Conservation (phyloP, 2,329 filamentous ascomycete genomes). For the Stagonosporopsis cucurbitacearum region DNA sequence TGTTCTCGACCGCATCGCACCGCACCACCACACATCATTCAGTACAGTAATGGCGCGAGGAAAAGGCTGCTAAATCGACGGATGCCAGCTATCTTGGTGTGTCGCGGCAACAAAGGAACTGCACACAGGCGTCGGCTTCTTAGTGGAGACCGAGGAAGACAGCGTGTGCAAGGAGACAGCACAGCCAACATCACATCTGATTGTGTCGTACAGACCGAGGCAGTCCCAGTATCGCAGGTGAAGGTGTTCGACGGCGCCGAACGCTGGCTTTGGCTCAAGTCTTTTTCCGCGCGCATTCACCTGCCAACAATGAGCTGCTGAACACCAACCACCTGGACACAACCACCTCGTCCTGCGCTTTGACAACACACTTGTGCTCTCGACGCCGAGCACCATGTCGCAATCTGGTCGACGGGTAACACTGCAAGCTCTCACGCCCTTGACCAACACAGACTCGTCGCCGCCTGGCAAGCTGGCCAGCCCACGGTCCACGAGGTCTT, state of each 20-base stretch:
- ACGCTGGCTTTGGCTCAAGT: slow-evolving; percentile 19
- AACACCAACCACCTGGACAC: slow-evolving; percentile 71
- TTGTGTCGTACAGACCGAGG: slow-evolving; percentile 33
- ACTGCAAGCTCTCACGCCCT: slow-evolving; percentile 65
- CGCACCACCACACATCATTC: slow-evolving; percentile 2
- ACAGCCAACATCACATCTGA: background rate
- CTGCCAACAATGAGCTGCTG: slow-evolving; percentile 55
- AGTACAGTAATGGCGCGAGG: slow-evolving; percentile 37
- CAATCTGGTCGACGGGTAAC: slow-evolving; percentile 62
- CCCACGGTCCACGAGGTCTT: slow-evolving; percentile 55
- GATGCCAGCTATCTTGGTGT: slow-evolving; percentile 73
- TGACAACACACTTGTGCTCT: slow-evolving; percentile 65
- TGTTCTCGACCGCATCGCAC: slow-evolving; percentile 10
- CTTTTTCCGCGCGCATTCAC: slow-evolving; percentile 30
- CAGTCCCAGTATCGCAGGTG: slow-evolving; percentile 21
- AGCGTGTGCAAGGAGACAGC: slow-evolving; percentile 32
- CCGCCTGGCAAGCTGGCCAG: slow-evolving; percentile 64
- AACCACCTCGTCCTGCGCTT: slow-evolving; percentile 36
- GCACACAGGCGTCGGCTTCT: slow-evolving; percentile 75
- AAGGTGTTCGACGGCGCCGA: slow-evolving; percentile 22
- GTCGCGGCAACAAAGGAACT: slow-evolving; percentile 78
- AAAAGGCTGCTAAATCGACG: slow-evolving; percentile 29
- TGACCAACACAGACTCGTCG: slow-evolving; percentile 71
- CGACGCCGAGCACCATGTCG: slow-evolving; percentile 60
- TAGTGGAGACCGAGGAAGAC: slow-evolving; percentile 66